These are phyloP conservation scores for Gaeumannomyces sp. DNA, from an alignment of 2,329 filamentous ascomycete genomes.

Conservation along the genomic window DNA sequence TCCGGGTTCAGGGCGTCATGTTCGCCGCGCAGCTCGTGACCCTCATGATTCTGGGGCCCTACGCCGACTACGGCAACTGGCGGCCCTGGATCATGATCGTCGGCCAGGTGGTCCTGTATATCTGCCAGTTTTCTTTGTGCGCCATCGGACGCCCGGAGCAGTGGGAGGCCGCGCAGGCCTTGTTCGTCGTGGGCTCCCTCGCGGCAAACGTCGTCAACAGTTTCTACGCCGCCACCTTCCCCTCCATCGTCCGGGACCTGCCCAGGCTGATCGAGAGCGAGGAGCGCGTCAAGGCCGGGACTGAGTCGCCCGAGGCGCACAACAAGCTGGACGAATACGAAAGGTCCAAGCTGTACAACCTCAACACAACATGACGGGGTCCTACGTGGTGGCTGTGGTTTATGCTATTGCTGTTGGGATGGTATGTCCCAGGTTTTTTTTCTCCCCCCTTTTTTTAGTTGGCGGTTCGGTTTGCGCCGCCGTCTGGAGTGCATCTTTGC, in stretches of 20 bases:
- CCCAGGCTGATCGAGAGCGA: constrained; percentile 17
- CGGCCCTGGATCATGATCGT: constrained; percentile 19
- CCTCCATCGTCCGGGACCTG: constrained; percentile 15
- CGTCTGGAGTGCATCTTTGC: too few species aligned
- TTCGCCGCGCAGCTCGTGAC: constrained; percentile 18
- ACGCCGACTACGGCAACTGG: constrained; percentile 20
- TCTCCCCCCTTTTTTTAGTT: too few species aligned
- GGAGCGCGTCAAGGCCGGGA: constrained; percentile 14
- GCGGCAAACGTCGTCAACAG: constrained; percentile 18
- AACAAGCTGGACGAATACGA: constrained; percentile 17
- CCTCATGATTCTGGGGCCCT: constrained; percentile 17
- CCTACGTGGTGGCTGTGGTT: constrained; percentile 15
- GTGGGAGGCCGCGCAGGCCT: constrained; percentile 16
- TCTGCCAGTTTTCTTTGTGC: constrained; percentile 18
- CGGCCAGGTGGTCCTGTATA: constrained; percentile 10
- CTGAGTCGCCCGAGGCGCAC: constrained; percentile 16
- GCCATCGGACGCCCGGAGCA: constrained; percentile 15
- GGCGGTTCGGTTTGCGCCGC: too few species aligned
- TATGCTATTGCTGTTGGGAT: constrained; percentile 18
- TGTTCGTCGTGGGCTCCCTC: constrained; percentile 17
- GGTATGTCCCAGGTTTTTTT: neutral
- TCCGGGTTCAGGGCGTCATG: constrained; percentile 18
- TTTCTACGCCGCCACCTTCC: constrained; percentile 18
- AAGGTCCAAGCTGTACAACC: constrained; percentile 18
- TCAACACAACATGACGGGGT: constrained; percentile 19